phyloP scores from a whole-genome alignment of 768 basidiomycete species.

The Lactarius quietus region DNA sequence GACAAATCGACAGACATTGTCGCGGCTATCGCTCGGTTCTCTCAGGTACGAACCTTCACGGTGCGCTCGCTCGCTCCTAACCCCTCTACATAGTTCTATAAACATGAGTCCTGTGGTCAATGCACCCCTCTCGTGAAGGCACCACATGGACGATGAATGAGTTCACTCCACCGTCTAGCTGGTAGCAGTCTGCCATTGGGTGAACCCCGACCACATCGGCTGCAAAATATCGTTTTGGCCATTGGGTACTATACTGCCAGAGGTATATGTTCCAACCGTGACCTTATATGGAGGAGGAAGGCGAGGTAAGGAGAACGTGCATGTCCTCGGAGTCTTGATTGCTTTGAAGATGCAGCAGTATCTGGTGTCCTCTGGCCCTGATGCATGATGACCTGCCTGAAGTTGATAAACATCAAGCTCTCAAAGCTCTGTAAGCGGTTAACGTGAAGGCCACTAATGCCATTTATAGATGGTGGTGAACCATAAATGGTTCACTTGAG shows the following conservation, averaged over 20 bases:
- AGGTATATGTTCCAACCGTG: background rate
- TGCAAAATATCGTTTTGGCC: background rate
- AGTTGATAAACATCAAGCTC: too few relatives aligned
- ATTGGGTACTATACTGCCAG: background rate
- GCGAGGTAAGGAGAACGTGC: background rate
- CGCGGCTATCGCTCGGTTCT: slow-evolving; percentile 90
- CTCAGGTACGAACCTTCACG: slow-evolving; percentile 47
- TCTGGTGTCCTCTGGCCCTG: background rate
- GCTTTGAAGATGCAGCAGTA: background rate
- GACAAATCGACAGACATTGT: slow-evolving; percentile 96
- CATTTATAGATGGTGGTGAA: background rate
- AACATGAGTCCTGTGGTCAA: slow-evolving; percentile 97
- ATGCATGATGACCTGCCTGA: background rate
- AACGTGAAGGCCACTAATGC: too few relatives aligned
- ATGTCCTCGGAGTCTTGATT: background rate
- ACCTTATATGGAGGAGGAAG: background rate
- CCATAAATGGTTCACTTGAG: background rate
- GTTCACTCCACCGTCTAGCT: background rate
- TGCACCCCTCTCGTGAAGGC: slow-evolving; percentile 91
- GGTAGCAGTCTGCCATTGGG: background rate
- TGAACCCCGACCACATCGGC: background rate
- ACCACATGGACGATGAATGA: slow-evolving; percentile 95
- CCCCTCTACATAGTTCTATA: slow-evolving; percentile 70
- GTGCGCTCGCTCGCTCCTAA: background rate
- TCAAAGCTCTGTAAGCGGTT: background rate